Evolutionary conservation across 371 early-diverging fungal genomes (phyloP), one percentile per base, ranked within the genome.

Genomic region (Coemansia sp.): DNA sequence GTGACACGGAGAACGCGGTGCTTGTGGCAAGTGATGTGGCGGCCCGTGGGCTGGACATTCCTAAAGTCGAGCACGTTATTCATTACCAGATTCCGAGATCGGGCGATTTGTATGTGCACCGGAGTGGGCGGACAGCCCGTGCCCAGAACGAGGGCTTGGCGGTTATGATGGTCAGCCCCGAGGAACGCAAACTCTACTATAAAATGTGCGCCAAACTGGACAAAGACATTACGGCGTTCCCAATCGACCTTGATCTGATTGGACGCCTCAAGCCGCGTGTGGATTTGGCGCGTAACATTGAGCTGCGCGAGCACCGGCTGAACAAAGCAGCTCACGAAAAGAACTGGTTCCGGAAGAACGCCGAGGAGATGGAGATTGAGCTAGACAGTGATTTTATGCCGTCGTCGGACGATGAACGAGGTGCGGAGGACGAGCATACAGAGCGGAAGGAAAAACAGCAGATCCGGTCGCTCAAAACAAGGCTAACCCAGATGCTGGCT

Each of bases 11-110:
- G 2, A 83, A 84, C 56, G 88, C 87, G 0, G 87, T 95, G 0
- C 78, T 97, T 71, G 85, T 96, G 9, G 92, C 94, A 12, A 91
- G 92, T 36, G 97, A 96, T 81, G 92, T 97, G 1, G 97, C 94
- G 15, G 89, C 93, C 0, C 87, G 96, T 75, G 96, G 96, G 44
- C 78, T 96, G 72, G 95, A 96, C 83, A 92, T 96, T 58, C 89
- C 90, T 11, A 36, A 41, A 0, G 90, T 94, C 13, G 93, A 93
- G 5, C 84, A 90, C 67, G 92, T 95, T 7, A 87, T 96, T 19
- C 94, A 95, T 74, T 96, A 92, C 73, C 94, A 96, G 68, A 65
- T 94, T 8, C 94, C 95, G 55, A 83, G 92, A 6, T 87, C 89
- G 0, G 86, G 89, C 13, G 94, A 98, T 63, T 83, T 89, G 28